Evolutionary conservation across 192 early-diverging fungal species (phyloP).

Genomic region (Thamnidium elegans): DNA sequence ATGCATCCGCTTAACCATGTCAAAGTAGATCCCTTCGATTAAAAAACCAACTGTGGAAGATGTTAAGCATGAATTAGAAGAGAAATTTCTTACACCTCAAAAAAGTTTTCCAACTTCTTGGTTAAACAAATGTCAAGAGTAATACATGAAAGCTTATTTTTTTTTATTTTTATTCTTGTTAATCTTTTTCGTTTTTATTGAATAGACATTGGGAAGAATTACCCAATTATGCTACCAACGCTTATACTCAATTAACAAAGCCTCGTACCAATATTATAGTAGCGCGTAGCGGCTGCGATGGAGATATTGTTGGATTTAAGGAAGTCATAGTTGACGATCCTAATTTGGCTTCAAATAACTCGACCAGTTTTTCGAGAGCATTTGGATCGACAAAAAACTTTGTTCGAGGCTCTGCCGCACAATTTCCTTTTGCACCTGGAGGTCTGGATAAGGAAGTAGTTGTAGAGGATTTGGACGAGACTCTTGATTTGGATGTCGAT

Average conservation of each 20-base stretch:
- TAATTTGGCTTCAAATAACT: conserved; percentile 54
- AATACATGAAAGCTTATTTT: conserved; percentile 11
- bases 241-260: conserved; percentile 44
- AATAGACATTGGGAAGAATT: conserved; percentile 43
- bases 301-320: conserved; percentile 45
- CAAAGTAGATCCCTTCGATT: neutral
- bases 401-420: conserved; percentile 64
- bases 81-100: conserved; percentile 51
- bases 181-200: neutral
- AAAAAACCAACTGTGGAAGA: conserved; percentile 2
- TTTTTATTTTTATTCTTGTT: neutral
- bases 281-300: conserved; percentile 51
- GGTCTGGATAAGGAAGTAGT: conserved; percentile 54
- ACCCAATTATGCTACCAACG: conserved; percentile 39
- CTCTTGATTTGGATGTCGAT: conserved; percentile 24
- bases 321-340: conserved; percentile 29
- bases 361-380: conserved; percentile 68
- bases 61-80: conserved; percentile 50
- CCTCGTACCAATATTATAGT: conserved; percentile 48
- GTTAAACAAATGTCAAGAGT: conserved; percentile 56
- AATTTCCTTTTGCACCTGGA: conserved; percentile 78
- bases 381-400: conserved; percentile 58
- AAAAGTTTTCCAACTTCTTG: conserved; percentile 51
- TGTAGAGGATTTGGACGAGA: conserved; percentile 26
- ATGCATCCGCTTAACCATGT: neutral